phyloP scores from a whole-genome alignment of 2,329 filamentous ascomycete species.

The Fusarium sp. region DNA sequence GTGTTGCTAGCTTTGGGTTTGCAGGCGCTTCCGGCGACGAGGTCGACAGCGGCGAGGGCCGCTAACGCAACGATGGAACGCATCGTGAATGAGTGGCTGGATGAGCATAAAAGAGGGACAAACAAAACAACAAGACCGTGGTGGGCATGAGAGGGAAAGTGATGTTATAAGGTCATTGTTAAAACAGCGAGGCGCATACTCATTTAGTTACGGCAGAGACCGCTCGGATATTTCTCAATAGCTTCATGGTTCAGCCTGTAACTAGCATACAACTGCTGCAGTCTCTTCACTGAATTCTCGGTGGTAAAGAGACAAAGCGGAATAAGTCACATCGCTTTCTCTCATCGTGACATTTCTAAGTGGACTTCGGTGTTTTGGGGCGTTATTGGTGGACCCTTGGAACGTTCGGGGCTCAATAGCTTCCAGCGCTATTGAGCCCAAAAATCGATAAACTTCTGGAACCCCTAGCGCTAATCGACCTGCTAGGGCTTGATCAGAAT shows the following conservation, averaged over 20 bases:
- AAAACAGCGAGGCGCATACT: not conserved
- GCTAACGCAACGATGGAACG: not conserved
- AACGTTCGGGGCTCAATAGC: not conserved
- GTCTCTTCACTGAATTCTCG: rapidly evolving
- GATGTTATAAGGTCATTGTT: not conserved
- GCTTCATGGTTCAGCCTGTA: not conserved
- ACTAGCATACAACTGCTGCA: not conserved
- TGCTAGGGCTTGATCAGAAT: not conserved
- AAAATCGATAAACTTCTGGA: not conserved
- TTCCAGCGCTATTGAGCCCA: not conserved
- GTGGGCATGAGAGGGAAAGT: no score
- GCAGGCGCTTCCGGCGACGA: not conserved
- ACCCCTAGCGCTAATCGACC: not conserved
- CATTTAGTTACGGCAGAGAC: not conserved
- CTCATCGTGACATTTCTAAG: not conserved
- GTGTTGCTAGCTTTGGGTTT: not conserved
- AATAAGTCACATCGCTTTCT: not conserved
- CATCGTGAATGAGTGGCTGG: not conserved
- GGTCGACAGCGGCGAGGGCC: not conserved
- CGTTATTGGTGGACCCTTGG: not conserved
- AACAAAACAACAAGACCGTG: not conserved
- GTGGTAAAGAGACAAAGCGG: not conserved
- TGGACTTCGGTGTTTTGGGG: not conserved
- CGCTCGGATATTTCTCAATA: not conserved
- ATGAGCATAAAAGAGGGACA: rapidly evolving